Conservation (phyloP, 148 eudicot species). For the Silene conica region DNA sequence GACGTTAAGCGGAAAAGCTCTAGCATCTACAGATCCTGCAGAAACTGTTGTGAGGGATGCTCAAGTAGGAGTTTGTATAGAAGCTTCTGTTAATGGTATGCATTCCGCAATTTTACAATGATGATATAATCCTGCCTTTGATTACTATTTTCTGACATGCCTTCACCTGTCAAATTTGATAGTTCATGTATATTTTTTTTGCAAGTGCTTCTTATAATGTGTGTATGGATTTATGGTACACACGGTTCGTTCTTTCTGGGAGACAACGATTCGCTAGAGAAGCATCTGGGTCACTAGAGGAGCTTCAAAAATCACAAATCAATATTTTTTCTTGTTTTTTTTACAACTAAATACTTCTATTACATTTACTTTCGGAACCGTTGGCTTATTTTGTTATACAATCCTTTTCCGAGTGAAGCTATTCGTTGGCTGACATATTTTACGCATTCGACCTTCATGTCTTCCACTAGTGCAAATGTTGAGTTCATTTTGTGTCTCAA, state of each 20-base stretch:
- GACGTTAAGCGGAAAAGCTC: constrained; percentile 39
- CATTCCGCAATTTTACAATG: not conserved
- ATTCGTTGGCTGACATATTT: not conserved
- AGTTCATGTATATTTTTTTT: not conserved
- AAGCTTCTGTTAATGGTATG: constrained; percentile 72
- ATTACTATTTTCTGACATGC: not conserved
- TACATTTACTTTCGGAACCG: not conserved
- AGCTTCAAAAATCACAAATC: not conserved
- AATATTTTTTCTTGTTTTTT: not conserved
- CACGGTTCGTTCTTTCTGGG: not conserved
- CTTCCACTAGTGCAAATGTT: not conserved
- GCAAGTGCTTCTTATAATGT: not conserved
- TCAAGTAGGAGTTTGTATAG: constrained; percentile 48
- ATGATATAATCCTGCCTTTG: not conserved
- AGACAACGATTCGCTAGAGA: not conserved
- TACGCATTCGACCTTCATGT: not conserved
- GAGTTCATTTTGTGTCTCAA: not conserved
- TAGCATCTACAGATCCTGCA: constrained; percentile 41
- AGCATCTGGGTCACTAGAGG: too few relatives aligned
- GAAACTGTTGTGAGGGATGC: constrained; percentile 33
- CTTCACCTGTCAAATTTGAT: too few relatives aligned
- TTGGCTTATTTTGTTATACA: not conserved
- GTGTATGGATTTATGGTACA: not conserved
- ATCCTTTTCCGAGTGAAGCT: not conserved
- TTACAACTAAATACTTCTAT: not conserved